phyloP scores from a whole-genome alignment of 495 filamentous ascomycete species.

The Podospora appendiculata region DNA sequence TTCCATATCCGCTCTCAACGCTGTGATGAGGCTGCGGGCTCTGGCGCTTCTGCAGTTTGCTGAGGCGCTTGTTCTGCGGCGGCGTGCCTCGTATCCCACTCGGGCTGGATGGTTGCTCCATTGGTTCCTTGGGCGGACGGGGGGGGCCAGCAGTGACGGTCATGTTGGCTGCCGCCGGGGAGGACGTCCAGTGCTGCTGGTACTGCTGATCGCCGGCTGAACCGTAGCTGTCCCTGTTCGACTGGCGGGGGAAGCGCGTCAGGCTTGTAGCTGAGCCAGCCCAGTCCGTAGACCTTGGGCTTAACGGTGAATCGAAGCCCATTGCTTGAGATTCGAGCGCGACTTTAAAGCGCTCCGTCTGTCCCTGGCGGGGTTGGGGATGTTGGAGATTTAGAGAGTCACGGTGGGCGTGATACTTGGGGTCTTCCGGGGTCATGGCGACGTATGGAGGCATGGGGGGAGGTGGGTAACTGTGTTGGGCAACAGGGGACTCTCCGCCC shows the following conservation, averaged over 20 bases:
- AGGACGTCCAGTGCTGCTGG: constrained; percentile 34
- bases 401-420: constrained; percentile 86
- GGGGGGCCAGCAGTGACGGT: constrained; percentile 27
- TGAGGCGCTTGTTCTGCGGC: constrained; percentile 28
- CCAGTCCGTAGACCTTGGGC: constrained; percentile 70
- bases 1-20: constrained; percentile 42
- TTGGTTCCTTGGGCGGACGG: constrained; percentile 46
- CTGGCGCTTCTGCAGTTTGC: constrained; percentile 31
- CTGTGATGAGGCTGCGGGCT: constrained; percentile 39
- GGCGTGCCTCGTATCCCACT: not conserved
- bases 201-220: constrained; percentile 18
- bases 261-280: constrained; percentile 52
- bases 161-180: constrained; percentile 21
- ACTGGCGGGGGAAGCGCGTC: constrained; percentile 28
- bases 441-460: constrained; percentile 18
- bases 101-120: constrained; percentile 20
- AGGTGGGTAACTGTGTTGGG: constrained; percentile 23
- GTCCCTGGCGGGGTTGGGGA: constrained; percentile 79
- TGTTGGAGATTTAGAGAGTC: constrained; percentile 85
- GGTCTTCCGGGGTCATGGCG: constrained; percentile 60
- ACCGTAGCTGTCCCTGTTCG: constrained; percentile 38
- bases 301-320: constrained; percentile 56
- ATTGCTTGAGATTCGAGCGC: constrained; percentile 74
- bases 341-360: constrained; percentile 72
- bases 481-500: constrained; percentile 6